Evolutionary conservation across 306 rosid species (phyloP), one percentile per base, ranked within the genome.

Genomic region (Rosa rugosa): DNA sequence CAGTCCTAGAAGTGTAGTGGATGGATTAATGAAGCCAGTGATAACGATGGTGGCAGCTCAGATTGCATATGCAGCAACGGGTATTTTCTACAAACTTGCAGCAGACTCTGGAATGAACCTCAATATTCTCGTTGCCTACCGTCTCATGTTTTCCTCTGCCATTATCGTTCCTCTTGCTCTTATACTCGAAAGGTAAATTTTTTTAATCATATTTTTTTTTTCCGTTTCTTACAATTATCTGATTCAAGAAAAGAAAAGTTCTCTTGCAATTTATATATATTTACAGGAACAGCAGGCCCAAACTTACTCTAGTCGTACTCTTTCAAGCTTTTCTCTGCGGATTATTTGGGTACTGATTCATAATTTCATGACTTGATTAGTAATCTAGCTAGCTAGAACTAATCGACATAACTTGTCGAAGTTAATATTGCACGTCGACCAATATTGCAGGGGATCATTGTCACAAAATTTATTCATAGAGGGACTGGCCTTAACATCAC

Each of bases 271-370:
- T 31, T 2, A 31, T 31, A 31, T 31, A 2, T 31, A 2, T 31
- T 31, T 31, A 31, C 86, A 87, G 94, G 85, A 88, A 85, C 1
- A 86, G 72, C 50, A 84, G 90, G 66, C 84, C 88, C 18, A 85
- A 86, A 75, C 49, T 91, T 0, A 78, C 86, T 62, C 79, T 87
- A 87, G 82, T 74, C 11, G 84, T 89, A 45, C 73, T 91, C 38
- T 75, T 85, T 72, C 87, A 87, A 78, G 84, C 83, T 71, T 89
- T 83, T 79, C 73, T 90, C 4, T 85, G 85, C 36, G 95, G 91
- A 31, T 76, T 91, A 66, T 81, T 91, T 42, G 96, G 96, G 25
- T 1, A 56, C 6, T 51, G 8, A 16, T 5, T 31, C 36, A 31
- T 31, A 51, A 51, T 17, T 51, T 14, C 20, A 4, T 51, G 18